Base-by-base conservation (phyloP, 2,329 filamentous ascomycete species). In the Cercospora canescens region DNA sequence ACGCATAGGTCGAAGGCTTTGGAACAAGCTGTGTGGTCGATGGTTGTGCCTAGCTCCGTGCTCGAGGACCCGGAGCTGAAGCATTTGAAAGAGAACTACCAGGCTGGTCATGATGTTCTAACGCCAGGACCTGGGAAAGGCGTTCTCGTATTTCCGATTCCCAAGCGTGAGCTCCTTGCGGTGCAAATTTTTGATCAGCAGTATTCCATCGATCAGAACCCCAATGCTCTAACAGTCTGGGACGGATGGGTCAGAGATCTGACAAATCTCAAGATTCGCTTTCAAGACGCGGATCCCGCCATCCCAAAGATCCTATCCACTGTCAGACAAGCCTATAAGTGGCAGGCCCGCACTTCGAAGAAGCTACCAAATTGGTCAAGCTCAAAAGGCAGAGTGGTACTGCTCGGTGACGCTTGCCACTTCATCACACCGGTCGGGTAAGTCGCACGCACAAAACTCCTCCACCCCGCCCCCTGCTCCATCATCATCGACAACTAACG, bases 391-490 rank as follows among this genome's bases (percentile, higher is more conserved):
- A 64, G 35, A 54, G 61, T 67, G 2, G 30, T 64, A 4, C 32
- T 67, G 3, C n/a, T 67, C 6, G 65, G 65, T 32, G 65, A 67
- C 54, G 65, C 65, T n/a, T 12, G 28, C 48, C 65, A 62, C 37
- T 54, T 18, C 21, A 64, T 59, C 30, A 35, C 50, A 7, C 64
- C 64, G n/a, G 41, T 45, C 32, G 35, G 37, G 56, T 59, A 57
- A 50, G 24, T 8, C 50, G 24, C 21, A 26, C 57, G 24, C 57
- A 41, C 24, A 35, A 12, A 55, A 6, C 9, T 32, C 32, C 9
- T 35, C 32, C 14, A 26, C 21, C 12, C 26, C 28, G 18, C 50
- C 5, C 9, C 14, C 9, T 34, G 14, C 55, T 9, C 34, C 11
- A 6, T 21, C 8, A 6, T 11, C 34, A 12, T 58, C 55, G 18